Evolutionary conservation across 345 rosid species (phyloP).

Genomic region (Turnera subulata): DNA sequence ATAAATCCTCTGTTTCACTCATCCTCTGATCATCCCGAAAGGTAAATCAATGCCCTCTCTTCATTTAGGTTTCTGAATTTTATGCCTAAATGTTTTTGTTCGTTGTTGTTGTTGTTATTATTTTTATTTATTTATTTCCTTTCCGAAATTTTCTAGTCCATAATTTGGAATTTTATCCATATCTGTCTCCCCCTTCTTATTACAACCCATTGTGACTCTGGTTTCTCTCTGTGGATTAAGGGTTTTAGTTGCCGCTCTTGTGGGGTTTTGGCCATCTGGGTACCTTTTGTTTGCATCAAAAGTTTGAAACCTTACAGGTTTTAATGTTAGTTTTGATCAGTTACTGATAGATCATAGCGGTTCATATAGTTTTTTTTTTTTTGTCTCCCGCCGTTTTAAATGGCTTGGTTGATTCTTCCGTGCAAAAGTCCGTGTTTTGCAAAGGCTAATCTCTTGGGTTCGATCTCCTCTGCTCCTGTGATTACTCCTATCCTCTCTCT

Average conservation of each 20-base stretch:
- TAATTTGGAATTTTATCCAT: slow-evolving; percentile 39
- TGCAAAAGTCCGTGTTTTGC: slow-evolving; percentile 72
- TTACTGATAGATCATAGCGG: too few relatives aligned
- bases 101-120: too few relatives aligned
- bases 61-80: too few relatives aligned
- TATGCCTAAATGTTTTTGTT: too few relatives aligned
- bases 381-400: slow-evolving; percentile 14
- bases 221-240: slow-evolving; percentile 6
- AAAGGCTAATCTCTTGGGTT: slow-evolving; percentile 61
- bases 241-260: slow-evolving; percentile 11
- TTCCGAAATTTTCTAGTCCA: slow-evolving; percentile 32
- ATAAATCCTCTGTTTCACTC: slow-evolving; percentile 17
- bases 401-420: slow-evolving; percentile 86
- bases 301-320: not conserved
- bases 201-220: slow-evolving; percentile 23
- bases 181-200: too few relatives aligned
- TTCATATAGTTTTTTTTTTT: not conserved
- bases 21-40: slow-evolving; percentile 24
- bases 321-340: too few relatives aligned
- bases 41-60: slow-evolving; percentile 15
- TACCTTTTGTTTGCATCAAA: slow-evolving; percentile 1
- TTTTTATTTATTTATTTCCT: slow-evolving; percentile 2
- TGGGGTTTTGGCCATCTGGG: slow-evolving; percentile 28
- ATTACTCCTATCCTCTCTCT: slow-evolving; percentile 34
- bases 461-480: slow-evolving; percentile 79